Evolutionary conservation across 495 filamentous ascomycete genomes (phyloP).

Genomic region (Trypethelium eluteriae): DNA sequence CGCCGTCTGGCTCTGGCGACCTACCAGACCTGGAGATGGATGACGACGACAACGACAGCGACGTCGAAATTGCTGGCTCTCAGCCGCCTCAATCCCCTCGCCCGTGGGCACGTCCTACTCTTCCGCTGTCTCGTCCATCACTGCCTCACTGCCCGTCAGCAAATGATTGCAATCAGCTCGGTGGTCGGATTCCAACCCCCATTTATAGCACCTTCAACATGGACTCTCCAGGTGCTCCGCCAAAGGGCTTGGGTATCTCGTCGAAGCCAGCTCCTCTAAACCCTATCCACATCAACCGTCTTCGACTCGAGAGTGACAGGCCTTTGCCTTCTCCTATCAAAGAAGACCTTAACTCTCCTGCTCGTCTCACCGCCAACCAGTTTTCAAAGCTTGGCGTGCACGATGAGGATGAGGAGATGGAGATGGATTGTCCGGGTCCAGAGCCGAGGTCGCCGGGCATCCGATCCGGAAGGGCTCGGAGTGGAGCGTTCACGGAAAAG

Average conservation of each 20-base stretch:
- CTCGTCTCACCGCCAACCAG: conserved; percentile 24
- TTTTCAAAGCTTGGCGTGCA: conserved; percentile 25
- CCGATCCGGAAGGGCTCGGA: conserved; percentile 41
- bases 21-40: conserved; percentile 52
- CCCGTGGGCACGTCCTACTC: conserved; percentile 9
- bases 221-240: conserved; percentile 24
- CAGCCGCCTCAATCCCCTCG: conserved; percentile 22
- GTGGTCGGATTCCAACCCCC: conserved; percentile 37
- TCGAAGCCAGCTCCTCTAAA: not conserved
- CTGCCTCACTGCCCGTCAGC: conserved; percentile 20
- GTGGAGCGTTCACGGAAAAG: conserved; percentile 50
- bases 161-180: conserved; percentile 28
- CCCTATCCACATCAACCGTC: not conserved
- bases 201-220: conserved; percentile 37
- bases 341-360: conserved; percentile 44
- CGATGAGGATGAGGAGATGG: conserved; percentile 21
- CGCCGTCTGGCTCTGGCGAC: conserved; percentile 23
- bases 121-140: conserved; percentile 17
- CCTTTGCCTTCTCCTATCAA: conserved; percentile 65
- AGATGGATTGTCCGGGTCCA: conserved; percentile 19
- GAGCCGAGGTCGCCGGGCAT: conserved; percentile 18
- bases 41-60: conserved; percentile 29
- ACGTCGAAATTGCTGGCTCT: conserved; percentile 27
- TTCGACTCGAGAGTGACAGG: conserved; percentile 38
- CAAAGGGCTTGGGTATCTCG: conserved; percentile 16